Base-by-base conservation (phyloP, 2,329 filamentous ascomycete species). In the Ceratocystis ficicola region DNA sequence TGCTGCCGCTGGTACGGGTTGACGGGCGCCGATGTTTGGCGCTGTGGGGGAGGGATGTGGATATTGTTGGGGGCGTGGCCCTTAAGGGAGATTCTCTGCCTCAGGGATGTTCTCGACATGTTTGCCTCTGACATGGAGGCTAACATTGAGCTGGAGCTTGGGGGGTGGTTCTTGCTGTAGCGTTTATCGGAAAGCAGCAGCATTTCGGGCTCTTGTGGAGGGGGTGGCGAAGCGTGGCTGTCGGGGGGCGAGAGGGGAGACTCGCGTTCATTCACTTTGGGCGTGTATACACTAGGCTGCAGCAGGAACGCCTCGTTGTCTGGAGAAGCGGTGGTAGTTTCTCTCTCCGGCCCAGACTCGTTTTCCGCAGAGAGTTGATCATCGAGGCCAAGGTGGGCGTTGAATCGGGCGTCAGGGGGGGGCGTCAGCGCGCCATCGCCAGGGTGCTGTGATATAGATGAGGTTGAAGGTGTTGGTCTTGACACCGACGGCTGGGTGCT, bases 201-300 rank as follows among this genome's bases (percentile, higher is more conserved):
- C n/a, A 67, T 44, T 22, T 66, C 28, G 63, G 65, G 41, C 68
- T 65, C 12, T 59, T 65, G 22, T 67, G 59, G 50, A 3, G 59
- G 61, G 5, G 59, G 25, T 46, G 32, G 36, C 61, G n/a, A 69
- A 67, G 74, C 73, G 41, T 72, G 72, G 1, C 78, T 69, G 62
- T 75, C 75, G 1, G 81, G 80, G 4, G 81, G 81, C 0, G 80
- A 78, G 25, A 78, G 70, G 2, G 80, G 80, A 10, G 77, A 62
- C 30, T 62, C 44, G n/a, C 25, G 41, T 5, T 28, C 75, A 0
- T 78, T 76, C 3, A 77, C 78, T 63, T 78, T 75, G 0, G 83
- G 83, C 0, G 81, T 83, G 69, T 85, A 85, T 0, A 81, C 83
- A 44, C 78, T 76, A 12, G 83, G 83, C 68, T 85, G 82, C 3